Evolutionary conservation across 2,329 filamentous ascomycete species (phyloP).

Genomic region (Aureobasidium musti): DNA sequence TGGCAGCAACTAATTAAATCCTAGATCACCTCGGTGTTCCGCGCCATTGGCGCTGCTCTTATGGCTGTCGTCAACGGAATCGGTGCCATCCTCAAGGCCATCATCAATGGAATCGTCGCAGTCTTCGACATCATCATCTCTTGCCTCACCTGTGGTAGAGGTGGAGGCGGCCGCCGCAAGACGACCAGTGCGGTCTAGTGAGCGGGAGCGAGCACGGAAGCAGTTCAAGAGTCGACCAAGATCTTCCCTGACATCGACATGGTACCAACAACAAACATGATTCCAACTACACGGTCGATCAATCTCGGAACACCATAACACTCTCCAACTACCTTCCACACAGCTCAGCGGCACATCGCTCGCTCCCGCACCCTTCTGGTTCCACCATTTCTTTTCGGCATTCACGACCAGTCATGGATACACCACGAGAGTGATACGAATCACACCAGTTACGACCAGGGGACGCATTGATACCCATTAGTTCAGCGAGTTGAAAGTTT

Average conservation of each 20-base stretch:
- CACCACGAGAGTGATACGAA: conserved; percentile 21
- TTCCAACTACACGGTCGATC: neutral
- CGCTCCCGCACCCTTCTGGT: conserved; percentile 17
- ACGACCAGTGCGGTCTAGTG: conserved; percentile 43
- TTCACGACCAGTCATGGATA: conserved; percentile 24
- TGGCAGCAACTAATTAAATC: conserved; percentile 34
- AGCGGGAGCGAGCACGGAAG: conserved; percentile 26
- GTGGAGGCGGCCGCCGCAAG: conserved; percentile 44
- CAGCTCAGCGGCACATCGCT: conserved; percentile 21
- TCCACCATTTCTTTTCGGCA: neutral
- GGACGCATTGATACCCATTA: conserved; percentile 29
- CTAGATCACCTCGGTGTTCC: conserved; percentile 49
- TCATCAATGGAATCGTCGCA: conserved; percentile 52
- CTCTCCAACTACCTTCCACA: conserved; percentile 4
- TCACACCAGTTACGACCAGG: conserved; percentile 22
- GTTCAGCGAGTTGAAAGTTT: conserved; percentile 25
- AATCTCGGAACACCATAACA: neutral
- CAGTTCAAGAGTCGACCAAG: neutral
- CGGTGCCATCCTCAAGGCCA: conserved; percentile 48
- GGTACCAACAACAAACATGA: neutral
- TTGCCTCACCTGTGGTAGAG: conserved; percentile 53
- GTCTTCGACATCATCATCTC: conserved; percentile 53
- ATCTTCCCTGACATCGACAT: conserved; percentile 3
- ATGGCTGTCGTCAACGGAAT: conserved; percentile 53
- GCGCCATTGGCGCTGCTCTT: conserved; percentile 50